A percentile compares a stretch with the other conserved stretches of the same genome.
These are phyloP conservation scores for Sarcodon aspratus DNA, from an alignment of 768 basidiomycete genomes.

Conservation along the genomic window DNA sequence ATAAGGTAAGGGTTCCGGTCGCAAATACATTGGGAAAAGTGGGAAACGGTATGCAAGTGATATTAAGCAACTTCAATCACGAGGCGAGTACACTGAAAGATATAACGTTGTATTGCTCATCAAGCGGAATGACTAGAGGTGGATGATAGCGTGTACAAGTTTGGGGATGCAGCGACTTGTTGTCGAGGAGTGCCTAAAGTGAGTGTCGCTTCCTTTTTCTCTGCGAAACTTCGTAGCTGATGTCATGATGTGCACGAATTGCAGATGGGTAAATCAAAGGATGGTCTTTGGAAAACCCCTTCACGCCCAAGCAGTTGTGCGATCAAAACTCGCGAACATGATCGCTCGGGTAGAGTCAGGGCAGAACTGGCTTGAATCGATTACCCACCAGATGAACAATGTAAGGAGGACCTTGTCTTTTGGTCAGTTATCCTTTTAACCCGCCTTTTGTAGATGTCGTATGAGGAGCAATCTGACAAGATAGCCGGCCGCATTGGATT, in stretches of 20 bases:
- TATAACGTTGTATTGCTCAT: background rate
- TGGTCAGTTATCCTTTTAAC: conserved; percentile 5
- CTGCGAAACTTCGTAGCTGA: background rate
- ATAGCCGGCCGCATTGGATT: conserved; percentile 85
- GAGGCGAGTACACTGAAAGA: conserved; percentile 21
- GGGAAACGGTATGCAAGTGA: conserved; percentile 74
- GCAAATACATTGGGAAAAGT: conserved; percentile 82
- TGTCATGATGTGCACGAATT: conserved; percentile 9
- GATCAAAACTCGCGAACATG: conserved; percentile 81
- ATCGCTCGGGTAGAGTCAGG: conserved; percentile 79
- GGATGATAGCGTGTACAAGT: conserved; percentile 72
- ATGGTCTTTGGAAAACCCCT: conserved; percentile 86
- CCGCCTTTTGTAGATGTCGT: conserved; percentile 54
- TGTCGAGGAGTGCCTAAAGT: conserved; percentile 89
- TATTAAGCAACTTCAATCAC: conserved; percentile 82
- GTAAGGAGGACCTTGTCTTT: conserved; percentile 24
- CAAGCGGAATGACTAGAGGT: conserved; percentile 25
- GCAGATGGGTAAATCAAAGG: conserved; percentile 81
- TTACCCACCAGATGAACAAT: conserved; percentile 91
- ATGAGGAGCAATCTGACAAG: conserved; percentile 72
- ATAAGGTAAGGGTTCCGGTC: conserved; percentile 71
- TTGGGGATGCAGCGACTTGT: conserved; percentile 67
- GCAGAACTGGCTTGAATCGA: conserved; percentile 82
- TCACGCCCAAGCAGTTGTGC: conserved; percentile 74
- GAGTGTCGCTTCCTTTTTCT: conserved; percentile 7